Evolutionary conservation across 176 grass and related monocot genomes (phyloP).

Genomic region (Carex littledalei): DNA sequence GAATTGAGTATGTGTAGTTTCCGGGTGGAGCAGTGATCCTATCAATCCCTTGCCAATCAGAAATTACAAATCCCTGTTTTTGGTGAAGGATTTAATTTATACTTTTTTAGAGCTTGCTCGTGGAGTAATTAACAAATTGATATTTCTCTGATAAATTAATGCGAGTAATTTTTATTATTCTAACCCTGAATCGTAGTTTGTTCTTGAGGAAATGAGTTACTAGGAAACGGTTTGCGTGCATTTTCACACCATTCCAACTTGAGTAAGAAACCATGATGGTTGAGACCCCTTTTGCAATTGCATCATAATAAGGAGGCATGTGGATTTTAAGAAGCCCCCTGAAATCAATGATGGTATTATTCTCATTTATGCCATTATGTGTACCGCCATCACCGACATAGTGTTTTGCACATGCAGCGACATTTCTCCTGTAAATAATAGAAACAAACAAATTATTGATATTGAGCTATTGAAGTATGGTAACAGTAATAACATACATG

Average conservation of each 20-base stretch:
- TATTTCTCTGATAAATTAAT: neutral
- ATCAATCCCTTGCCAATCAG: slow-evolving; percentile 83
- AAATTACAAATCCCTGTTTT: slow-evolving; percentile 64
- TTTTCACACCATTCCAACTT: slow-evolving; percentile 79
- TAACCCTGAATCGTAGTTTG: slow-evolving; percentile 57
- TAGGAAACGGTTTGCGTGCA: slow-evolving; percentile 72
- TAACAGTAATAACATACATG: neutral
- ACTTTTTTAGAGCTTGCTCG: neutral
- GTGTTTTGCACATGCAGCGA: slow-evolving; percentile 92
- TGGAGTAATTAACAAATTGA: neutral
- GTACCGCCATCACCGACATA: slow-evolving; percentile 87
- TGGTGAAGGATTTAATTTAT: neutral
- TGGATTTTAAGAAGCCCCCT: slow-evolving; percentile 71
- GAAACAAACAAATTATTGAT: neutral
- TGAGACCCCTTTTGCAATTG: slow-evolving; percentile 62
- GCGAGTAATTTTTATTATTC: neutral
- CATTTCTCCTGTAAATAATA: slow-evolving; percentile 37
- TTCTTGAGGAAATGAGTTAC: slow-evolving; percentile 68
- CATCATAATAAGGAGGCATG: slow-evolving; percentile 71
- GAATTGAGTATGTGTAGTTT: slow-evolving; percentile 70
- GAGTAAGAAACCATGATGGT: slow-evolving; percentile 83
- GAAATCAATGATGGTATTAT: slow-evolving; percentile 61
- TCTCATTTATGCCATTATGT: slow-evolving; percentile 52
- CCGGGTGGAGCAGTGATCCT: slow-evolving; percentile 43
- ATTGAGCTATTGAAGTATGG: neutral